Conservation (phyloP, 2,329 filamentous ascomycete species). For the Fusarium guadeloupense region DNA sequence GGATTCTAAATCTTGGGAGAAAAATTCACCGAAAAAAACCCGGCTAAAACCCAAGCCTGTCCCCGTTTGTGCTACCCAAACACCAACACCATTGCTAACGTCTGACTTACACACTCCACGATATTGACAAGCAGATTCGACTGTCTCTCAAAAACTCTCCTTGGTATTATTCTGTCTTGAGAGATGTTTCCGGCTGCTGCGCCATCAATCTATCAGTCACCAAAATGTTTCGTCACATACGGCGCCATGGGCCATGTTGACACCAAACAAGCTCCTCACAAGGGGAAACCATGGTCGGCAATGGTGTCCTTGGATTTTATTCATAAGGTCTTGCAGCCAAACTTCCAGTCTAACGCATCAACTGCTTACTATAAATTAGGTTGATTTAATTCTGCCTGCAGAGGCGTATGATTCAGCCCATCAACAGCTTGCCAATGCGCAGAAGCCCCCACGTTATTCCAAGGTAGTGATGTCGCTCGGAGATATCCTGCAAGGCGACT, state of each 20-base stretch:
- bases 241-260: constrained; percentile 76
- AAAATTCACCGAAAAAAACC: constrained; percentile 44
- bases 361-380: constrained; percentile 43
- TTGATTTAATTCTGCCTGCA: constrained; percentile 77
- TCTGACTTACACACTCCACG: constrained; percentile 14
- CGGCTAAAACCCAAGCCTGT: constrained; percentile 29
- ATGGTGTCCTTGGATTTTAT: constrained; percentile 72
- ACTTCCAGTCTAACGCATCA: no score
- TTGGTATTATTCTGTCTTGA: background rate
- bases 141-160: no score
- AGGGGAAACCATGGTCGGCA: constrained; percentile 79
- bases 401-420: constrained; percentile 65
- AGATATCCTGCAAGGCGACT: constrained; percentile 76
- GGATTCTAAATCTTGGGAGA: constrained; percentile 16
- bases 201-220: constrained; percentile 60
- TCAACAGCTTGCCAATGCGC: constrained; percentile 57
- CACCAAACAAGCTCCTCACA: constrained; percentile 72
- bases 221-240: constrained; percentile 80
- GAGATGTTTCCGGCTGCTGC: constrained; percentile 58
- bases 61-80: background rate
- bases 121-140: background rate
- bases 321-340: constrained; percentile 65
- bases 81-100: background rate
- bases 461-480: constrained; percentile 77
- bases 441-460: constrained; percentile 62